Percentiles rank a stretch among this genome's conserved stretches.
Evolutionary conservation across 2,329 filamentous ascomycete species (phyloP).

Genomic region (Aspergillus ochraceus): DNA sequence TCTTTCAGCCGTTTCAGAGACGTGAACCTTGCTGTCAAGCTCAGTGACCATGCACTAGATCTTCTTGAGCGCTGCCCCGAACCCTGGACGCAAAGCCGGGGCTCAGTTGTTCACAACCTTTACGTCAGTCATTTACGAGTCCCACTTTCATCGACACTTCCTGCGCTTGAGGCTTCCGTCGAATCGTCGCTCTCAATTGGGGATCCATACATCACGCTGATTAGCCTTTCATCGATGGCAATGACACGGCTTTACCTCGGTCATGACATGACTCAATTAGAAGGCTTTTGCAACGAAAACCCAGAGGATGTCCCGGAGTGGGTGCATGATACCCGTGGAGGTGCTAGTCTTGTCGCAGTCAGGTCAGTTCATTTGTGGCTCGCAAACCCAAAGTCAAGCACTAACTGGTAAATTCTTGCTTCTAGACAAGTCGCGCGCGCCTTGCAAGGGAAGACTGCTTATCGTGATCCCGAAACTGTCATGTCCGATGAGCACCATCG

Average conservation of each 20-base stretch:
- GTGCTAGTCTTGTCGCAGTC: conserved; percentile 55
- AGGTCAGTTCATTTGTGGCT: conserved; percentile 29
- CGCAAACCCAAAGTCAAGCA: not conserved
- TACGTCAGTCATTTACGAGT: conserved; percentile 62
- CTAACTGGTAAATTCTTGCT: conserved; percentile 3
- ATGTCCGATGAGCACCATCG: conserved; percentile 58
- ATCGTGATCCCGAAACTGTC: conserved; percentile 47
- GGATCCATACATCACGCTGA: conserved; percentile 58
- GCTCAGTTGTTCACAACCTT: conserved; percentile 57
- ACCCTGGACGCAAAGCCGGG: conserved; percentile 56
- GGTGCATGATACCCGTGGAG: conserved; percentile 58
- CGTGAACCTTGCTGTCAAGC: conserved; percentile 53
- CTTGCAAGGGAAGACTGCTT: conserved; percentile 61
- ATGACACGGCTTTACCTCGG: conserved; percentile 57
- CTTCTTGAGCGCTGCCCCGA: conserved; percentile 55
- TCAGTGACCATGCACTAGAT: conserved; percentile 54
- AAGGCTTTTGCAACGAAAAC: conserved; percentile 57
- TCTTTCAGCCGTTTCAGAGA: conserved; percentile 59
- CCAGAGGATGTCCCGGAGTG: conserved; percentile 60
- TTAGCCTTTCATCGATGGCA: conserved; percentile 61
- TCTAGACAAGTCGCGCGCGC: conserved; percentile 56
- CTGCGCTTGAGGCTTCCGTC: conserved; percentile 54
- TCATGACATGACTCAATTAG: conserved; percentile 59
- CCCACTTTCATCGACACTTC: conserved; percentile 53
- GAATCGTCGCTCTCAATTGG: conserved; percentile 59